Conservation (phyloP, 2,329 filamentous ascomycete genomes). For the Scedosporium dehoogii region DNA sequence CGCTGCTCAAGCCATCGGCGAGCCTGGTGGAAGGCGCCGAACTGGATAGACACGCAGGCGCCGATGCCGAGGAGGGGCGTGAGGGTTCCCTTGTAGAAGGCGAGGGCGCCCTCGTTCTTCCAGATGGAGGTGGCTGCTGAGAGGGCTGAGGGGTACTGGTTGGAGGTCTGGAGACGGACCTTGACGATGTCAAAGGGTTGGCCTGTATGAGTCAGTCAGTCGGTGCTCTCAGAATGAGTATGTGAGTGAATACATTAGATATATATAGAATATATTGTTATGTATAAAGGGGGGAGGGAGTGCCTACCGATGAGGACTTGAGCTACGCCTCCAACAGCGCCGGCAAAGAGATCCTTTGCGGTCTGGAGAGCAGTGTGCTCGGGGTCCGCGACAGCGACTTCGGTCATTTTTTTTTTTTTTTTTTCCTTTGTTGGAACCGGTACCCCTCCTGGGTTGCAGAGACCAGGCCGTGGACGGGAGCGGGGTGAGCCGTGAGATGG, state of each 20-base stretch:
- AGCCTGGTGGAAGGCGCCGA: slow-evolving; percentile 91
- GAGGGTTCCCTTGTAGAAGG: slow-evolving; percentile 97
- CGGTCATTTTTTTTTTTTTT: neutral
- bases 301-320: slow-evolving; percentile 83
- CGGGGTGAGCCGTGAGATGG: neutral
- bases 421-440: neutral
- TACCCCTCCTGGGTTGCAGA: slow-evolving; percentile 1
- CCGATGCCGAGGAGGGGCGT: slow-evolving; percentile 93
- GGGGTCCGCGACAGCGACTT: neutral
- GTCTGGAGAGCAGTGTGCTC: slow-evolving; percentile 41
- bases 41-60: slow-evolving; percentile 96
- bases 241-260: neutral
- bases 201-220: slow-evolving; percentile 29
- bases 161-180: slow-evolving; percentile 86
- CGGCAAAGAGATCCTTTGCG: slow-evolving; percentile 82
- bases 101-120: slow-evolving; percentile 74
- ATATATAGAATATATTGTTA: neutral
- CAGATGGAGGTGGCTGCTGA: slow-evolving; percentile 77
- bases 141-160: slow-evolving; percentile 69
- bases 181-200: slow-evolving; percentile 89
- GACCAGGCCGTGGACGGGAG: neutral
- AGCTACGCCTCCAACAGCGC: slow-evolving; percentile 82
- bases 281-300: slow-evolving; percentile 9
- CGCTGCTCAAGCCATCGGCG: slow-evolving; percentile 73
- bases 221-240: neutral